Base-by-base conservation (phyloP, 192 early-diverging fungal genomes). In the Entophlyctis helioformis region DNA sequence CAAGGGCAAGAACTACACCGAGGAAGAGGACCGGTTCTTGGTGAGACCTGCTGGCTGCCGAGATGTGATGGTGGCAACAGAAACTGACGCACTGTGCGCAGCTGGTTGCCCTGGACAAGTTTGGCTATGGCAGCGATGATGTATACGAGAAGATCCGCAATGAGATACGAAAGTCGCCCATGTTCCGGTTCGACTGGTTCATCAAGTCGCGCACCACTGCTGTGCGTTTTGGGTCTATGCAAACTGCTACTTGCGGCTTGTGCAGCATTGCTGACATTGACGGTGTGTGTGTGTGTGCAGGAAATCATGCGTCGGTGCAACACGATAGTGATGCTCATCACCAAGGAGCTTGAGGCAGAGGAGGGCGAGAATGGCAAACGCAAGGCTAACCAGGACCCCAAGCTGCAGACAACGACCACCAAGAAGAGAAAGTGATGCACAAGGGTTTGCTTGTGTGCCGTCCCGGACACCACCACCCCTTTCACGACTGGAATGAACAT, bases 181-280 rank as follows among this genome's bases (percentile, higher is more conserved):
- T 92, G 28, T 96, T 98, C 71, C 65, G 86, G 28, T 98, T 98
- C 57, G 88, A 98, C 54, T 98, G 92, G 92, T 98, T 92, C 66
- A 77, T 98, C 50, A 96, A 95, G 62, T 91, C 88, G 31, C 72
- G 95, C 28, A 93, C 90, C 24, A 62, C 89, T 13, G 47, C 36
- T n/a, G 65, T 65, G 28, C 26, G 50, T 35, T 44, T 24, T 28
- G 1, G 42, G 20, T 25, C 11, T 1, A 19, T 23, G 28, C n/a
- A 44, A 10, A 25, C 21, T 10, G 37, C 3, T 3, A 19, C 4
- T 39, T 8, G 8, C 15, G 37, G 21, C 21, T 21, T 34, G n/a
- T 7, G 12, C 42, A 27, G 15, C 6, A 6, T n/a, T 6, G 16
- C 37, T 38, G 37, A 38, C 37, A 19, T 11, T 42, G 0, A 36